Conservation (phyloP, 441 rosid genomes). For the Euphorbia corollata region DNA sequence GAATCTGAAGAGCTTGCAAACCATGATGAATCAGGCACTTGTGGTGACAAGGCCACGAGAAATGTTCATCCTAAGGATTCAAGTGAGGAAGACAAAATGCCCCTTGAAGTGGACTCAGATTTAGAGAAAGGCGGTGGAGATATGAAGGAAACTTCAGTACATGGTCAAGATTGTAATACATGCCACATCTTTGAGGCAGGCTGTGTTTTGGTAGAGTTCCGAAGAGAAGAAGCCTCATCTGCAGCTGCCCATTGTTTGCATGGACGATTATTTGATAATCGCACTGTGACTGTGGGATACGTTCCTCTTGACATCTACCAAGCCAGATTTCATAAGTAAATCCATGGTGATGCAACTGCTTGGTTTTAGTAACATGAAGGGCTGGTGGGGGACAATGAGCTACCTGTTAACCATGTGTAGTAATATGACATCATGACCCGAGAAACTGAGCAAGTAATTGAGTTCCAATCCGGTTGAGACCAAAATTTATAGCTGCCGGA, state of each 20-base stretch:
- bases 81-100: constrained; percentile 18
- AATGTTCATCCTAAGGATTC: constrained; percentile 14
- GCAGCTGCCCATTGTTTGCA: constrained; percentile 70
- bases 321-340: constrained; percentile 46
- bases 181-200: constrained; percentile 49
- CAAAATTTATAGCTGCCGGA: not conserved
- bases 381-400: not conserved
- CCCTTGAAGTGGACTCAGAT: constrained; percentile 18
- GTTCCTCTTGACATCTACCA: constrained; percentile 49
- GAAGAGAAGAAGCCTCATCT: constrained; percentile 65
- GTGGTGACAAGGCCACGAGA: constrained; percentile 16
- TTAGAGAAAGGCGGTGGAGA: constrained; percentile 25
- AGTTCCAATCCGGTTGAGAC: not conserved
- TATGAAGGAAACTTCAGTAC: constrained; percentile 16
- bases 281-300: constrained; percentile 48
- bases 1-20: constrained; percentile 20
- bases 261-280: constrained; percentile 58
- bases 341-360: not conserved
- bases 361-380: not conserved
- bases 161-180: constrained; percentile 24
- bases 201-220: constrained; percentile 62
- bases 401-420: not conserved
- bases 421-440: not conserved
- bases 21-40: constrained; percentile 25
- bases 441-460: not conserved